A percentile compares a stretch with the other conserved stretches of the same genome.
Conservation (phyloP, 495 filamentous ascomycete species). For the Emericellopsis terricola region DNA sequence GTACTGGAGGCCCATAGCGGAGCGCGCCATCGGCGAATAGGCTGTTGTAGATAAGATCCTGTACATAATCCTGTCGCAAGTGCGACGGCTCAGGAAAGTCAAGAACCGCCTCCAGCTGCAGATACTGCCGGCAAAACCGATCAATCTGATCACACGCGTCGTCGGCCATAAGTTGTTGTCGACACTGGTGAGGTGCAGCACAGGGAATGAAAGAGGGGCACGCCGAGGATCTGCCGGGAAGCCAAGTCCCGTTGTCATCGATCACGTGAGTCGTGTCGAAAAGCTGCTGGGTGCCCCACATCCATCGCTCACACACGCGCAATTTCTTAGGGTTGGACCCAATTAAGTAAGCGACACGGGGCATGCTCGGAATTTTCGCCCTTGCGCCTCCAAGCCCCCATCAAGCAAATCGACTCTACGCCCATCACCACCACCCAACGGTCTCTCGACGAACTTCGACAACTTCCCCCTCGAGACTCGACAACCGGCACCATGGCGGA, state of each 20-base stretch:
- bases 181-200: no score
- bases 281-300: no score
- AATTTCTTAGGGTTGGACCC: constrained; percentile 1
- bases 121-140: constrained; percentile 23
- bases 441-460: neutral
- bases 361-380: constrained; percentile 1
- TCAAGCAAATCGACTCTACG: neutral
- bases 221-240: no score
- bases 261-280: no score
- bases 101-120: constrained; percentile 18
- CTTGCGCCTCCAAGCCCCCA: constrained; percentile 2
- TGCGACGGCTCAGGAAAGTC: constrained; percentile 14
- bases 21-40: constrained; percentile 42
- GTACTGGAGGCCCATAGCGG: constrained; percentile 25
- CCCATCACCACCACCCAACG: constrained; percentile 1
- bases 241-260: no score
- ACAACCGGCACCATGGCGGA: constrained; percentile 5
- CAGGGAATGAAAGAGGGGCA: no score
- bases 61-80: constrained; percentile 26
- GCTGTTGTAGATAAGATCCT: constrained; percentile 39
- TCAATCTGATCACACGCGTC: neutral
- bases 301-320: neutral
- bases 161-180: no score
- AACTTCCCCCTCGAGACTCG: neutral
- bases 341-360: constrained; percentile 3